A percentile compares a stretch with the other conserved stretches of the same genome.
Conservation (phyloP, 768 basidiomycete genomes). For the Hortiboletus flavorubellus region DNA sequence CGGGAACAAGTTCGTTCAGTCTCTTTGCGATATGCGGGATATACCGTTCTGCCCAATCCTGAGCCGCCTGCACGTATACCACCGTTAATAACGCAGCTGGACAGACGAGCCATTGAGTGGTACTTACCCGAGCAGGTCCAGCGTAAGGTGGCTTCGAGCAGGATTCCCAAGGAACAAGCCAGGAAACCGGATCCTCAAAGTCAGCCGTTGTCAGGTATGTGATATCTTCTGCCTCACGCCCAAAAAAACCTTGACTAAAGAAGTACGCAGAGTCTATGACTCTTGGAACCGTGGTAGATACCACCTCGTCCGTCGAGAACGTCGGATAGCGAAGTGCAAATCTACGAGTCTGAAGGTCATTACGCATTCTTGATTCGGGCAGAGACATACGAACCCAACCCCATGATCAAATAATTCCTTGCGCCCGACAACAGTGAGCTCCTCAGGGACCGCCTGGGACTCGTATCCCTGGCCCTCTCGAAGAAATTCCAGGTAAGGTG, state of each 20-base stretch:
- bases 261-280: slow-evolving; percentile 42
- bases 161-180: slow-evolving; percentile 39
- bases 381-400: slow-evolving; percentile 28
- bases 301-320: slow-evolving; percentile 10
- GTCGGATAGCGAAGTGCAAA: slow-evolving; percentile 22
- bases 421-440: slow-evolving; percentile 37
- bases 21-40: slow-evolving; percentile 36
- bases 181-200: slow-evolving; percentile 34
- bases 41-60: slow-evolving; percentile 34
- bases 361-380: not conserved
- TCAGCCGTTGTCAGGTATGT: slow-evolving; percentile 31
- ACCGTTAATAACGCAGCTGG: not conserved
- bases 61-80: not conserved
- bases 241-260: slow-evolving; percentile 40
- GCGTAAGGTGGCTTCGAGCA: slow-evolving; percentile 22
- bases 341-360: slow-evolving; percentile 1
- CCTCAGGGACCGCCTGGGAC: slow-evolving; percentile 32
- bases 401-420: slow-evolving; percentile 40
- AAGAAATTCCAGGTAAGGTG: slow-evolving; percentile 35
- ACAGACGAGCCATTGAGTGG: not conserved
- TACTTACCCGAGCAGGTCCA: not conserved
- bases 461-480: slow-evolving; percentile 30
- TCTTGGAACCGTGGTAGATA: slow-evolving; percentile 15
- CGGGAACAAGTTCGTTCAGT: slow-evolving; percentile 35
- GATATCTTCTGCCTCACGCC: slow-evolving; percentile 24